Evolutionary conservation across 2,329 filamentous ascomycete genomes (phyloP).

Genomic region (Aureobasidium sp.): DNA sequence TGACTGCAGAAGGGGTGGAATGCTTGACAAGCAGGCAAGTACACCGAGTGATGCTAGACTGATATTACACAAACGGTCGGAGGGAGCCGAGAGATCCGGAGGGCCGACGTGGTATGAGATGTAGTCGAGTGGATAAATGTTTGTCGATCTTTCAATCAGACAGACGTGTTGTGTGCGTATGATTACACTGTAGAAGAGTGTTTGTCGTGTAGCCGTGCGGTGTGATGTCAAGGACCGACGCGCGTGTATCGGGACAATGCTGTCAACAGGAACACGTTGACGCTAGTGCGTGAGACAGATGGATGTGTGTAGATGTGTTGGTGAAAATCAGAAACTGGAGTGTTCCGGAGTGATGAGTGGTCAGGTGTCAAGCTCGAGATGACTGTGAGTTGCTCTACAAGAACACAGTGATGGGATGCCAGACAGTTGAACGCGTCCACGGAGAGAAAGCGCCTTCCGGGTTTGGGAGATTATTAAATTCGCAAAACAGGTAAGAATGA

Average conservation of each 20-base stretch:
- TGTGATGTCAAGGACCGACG: slow-evolving; percentile 6
- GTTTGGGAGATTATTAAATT: slow-evolving; percentile 6
- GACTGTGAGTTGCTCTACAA: slow-evolving; percentile 9
- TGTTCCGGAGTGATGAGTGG: slow-evolving; percentile 2
- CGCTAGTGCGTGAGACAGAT: slow-evolving; percentile 7
- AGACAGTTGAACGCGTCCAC: background rate
- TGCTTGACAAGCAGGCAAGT: slow-evolving; percentile 12
- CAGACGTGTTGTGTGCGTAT: background rate
- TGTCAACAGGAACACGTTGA: slow-evolving; percentile 9
- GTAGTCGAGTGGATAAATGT: slow-evolving; percentile 4
- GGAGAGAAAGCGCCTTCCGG: background rate
- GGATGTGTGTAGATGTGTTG: slow-evolving; percentile 1
- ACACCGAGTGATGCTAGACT: slow-evolving; percentile 7
- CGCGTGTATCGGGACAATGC: background rate
- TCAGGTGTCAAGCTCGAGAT: slow-evolving; percentile 4
- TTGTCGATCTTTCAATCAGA: slow-evolving; percentile 11
- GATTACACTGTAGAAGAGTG: background rate
- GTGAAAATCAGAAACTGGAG: background rate
- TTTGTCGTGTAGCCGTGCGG: slow-evolving; percentile 5
- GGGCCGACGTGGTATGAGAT: background rate
- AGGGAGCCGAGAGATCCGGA: background rate
- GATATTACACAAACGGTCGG: slow-evolving; percentile 9
- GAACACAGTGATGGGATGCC: background rate
- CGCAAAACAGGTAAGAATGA: slow-evolving; percentile 8
- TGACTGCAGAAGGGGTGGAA: background rate